Conservation (phyloP, 805 yeast species). For the Saccharomycopsis sp. region DNA sequence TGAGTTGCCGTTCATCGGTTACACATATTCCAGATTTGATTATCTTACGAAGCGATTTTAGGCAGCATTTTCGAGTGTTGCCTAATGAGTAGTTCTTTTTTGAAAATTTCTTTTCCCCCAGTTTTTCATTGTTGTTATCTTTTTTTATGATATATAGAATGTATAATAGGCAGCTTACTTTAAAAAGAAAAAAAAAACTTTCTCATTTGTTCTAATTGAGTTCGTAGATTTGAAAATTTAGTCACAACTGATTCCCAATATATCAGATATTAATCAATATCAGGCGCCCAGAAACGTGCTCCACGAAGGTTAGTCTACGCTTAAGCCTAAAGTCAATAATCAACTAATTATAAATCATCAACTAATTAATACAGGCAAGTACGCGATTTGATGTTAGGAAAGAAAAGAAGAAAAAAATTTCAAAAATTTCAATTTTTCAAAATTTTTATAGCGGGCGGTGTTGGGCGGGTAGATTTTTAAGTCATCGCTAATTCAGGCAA, state of each 20-base stretch:
- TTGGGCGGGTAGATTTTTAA: background rate
- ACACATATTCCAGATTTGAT: conserved; percentile 92
- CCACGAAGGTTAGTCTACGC: conserved; percentile 17
- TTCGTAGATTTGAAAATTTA: conserved; percentile 22
- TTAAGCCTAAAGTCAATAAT: conserved; percentile 5
- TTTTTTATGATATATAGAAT: too few species aligned
- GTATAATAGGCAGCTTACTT: background rate
- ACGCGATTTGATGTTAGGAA: conserved; percentile 1
- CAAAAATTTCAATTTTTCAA: background rate
- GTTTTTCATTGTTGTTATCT: too few species aligned
- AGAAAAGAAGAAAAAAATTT: background rate
- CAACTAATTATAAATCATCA: conserved; percentile 1
- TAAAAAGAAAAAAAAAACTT: background rate
- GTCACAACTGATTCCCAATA: conserved; percentile 37
- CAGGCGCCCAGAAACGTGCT: conserved; percentile 39
- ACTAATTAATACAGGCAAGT: background rate
- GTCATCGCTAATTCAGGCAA: too few species aligned
- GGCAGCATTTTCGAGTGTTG: background rate
- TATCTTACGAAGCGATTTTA: conserved; percentile 63
- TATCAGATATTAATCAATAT: conserved; percentile 30
- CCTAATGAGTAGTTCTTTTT: background rate
- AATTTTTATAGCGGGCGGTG: background rate
- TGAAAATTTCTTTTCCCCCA: background rate
- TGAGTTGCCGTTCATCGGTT: conserved; percentile 94
- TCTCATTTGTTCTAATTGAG: background rate